Evolutionary conservation across 1,284 basidiomycete species (phyloP).

Genomic region (Leccinum subfulvum): DNA sequence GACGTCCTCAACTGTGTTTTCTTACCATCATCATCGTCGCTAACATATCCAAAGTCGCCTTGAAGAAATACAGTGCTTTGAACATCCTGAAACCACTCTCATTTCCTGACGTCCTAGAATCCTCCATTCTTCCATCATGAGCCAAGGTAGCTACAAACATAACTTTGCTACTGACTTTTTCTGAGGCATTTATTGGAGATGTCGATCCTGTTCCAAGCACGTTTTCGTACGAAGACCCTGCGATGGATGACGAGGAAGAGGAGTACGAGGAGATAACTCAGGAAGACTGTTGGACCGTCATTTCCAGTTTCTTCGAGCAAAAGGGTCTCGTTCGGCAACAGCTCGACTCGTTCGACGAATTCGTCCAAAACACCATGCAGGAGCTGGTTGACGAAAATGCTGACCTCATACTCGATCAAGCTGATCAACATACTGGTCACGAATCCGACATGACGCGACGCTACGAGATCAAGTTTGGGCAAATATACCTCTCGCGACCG

Average conservation of each 20-base stretch:
- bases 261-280: slow-evolving; percentile 80
- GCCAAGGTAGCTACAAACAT: slow-evolving; percentile 45
- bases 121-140: slow-evolving; percentile 21
- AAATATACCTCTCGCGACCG: slow-evolving; percentile 94
- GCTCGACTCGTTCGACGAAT: slow-evolving; percentile 98
- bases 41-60: neutral
- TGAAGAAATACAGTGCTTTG: neutral
- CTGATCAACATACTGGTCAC: slow-evolving; percentile 90
- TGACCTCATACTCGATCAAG: slow-evolving; percentile 93
- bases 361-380: slow-evolving; percentile 99
- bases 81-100: neutral
- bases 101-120: slow-evolving; percentile 1
- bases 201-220: slow-evolving; percentile 47
- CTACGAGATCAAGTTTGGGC: slow-evolving; percentile 96
- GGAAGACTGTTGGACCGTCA: slow-evolving; percentile 95
- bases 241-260: slow-evolving; percentile 61
- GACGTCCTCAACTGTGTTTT: slow-evolving; percentile 18
- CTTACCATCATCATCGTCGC: slow-evolving; percentile 9
- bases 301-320: slow-evolving; percentile 94
- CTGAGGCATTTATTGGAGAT: slow-evolving; percentile 40
- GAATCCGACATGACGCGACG: slow-evolving; percentile 81
- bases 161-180: slow-evolving; percentile 24
- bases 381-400: slow-evolving; percentile 96
- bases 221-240: slow-evolving; percentile 57
- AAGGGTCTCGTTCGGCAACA: slow-evolving; percentile 98